These are phyloP conservation scores for Salix brachista DNA, from an alignment of 345 rosid genomes.

Conservation along the genomic window DNA sequence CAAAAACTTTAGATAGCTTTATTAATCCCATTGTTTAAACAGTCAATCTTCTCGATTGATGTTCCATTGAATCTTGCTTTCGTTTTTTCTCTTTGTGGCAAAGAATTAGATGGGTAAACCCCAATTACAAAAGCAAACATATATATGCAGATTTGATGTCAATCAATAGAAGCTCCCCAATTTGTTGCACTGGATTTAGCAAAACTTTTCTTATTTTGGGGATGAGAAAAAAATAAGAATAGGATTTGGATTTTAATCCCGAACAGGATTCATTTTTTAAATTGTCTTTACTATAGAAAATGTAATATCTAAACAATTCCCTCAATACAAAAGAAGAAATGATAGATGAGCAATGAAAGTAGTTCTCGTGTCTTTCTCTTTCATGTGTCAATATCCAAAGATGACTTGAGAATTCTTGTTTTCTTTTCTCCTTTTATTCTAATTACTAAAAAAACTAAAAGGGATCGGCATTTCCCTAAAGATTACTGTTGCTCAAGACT, in stretches of 20 bases:
- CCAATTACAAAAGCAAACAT: neutral
- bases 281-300: too few relatives aligned
- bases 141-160: neutral
- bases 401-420: neutral
- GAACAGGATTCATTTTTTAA: neutral
- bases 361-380: neutral
- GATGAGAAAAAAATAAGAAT: neutral
- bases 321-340: neutral
- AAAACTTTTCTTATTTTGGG: neutral
- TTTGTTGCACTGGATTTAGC: neutral
- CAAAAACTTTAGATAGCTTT: constrained; percentile 23
- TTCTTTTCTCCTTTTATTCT: neutral
- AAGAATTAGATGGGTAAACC: neutral
- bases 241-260: neutral
- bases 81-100: neutral
- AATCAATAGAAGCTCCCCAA: neutral
- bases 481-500: too few relatives aligned
- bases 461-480: too few relatives aligned
- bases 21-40: neutral
- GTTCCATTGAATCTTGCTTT: neutral
- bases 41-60: neutral
- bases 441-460: too few relatives aligned
- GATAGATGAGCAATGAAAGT: too few relatives aligned
- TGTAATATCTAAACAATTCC: neutral
- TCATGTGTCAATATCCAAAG: neutral